A percentile compares a stretch with the other conserved stretches of the same genome.
Conservation (phyloP, 2,329 filamentous ascomycete species). For the Remersonia thermophila region DNA sequence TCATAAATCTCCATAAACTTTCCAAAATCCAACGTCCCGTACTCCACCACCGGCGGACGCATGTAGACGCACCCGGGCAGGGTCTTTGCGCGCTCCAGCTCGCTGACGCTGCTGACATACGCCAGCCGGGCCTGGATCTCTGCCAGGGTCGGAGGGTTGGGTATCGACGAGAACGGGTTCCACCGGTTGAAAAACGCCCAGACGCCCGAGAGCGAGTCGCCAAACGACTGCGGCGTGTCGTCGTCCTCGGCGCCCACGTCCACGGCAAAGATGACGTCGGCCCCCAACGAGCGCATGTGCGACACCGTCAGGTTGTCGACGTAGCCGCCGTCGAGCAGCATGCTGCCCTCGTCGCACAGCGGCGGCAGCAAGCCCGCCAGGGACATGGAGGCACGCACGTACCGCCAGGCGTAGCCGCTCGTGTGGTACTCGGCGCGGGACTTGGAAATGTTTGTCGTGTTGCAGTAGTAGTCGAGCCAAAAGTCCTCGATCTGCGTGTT, state of each 20-base stretch:
- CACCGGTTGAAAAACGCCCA: conserved; percentile 94
- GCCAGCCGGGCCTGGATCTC: conserved; percentile 93
- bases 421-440: conserved; percentile 87
- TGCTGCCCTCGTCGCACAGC: conserved; percentile 89
- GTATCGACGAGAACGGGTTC: conserved; percentile 83
- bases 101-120: conserved; percentile 90
- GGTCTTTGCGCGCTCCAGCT: conserved; percentile 82
- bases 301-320: conserved; percentile 94
- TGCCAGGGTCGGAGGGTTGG: conserved; percentile 86
- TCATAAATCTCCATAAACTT: conserved; percentile 97
- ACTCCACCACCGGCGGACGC: conserved; percentile 85
- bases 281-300: conserved; percentile 91
- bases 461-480: conserved; percentile 98
- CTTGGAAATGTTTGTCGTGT: conserved; percentile 97
- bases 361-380: conserved; percentile 85
- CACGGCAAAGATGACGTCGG: conserved; percentile 87
- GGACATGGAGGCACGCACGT: conserved; percentile 93
- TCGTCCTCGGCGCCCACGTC: conserved; percentile 92
- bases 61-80: conserved; percentile 91
- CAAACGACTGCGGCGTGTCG: conserved; percentile 80
- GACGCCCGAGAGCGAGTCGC: conserved; percentile 85
- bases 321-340: conserved; percentile 93
- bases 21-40: conserved; percentile 88
- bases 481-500: conserved; percentile 98
- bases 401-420: conserved; percentile 93